Base-by-base conservation (phyloP, 805 yeast species). In the Sungouiozyma ichnusensis region DNA sequence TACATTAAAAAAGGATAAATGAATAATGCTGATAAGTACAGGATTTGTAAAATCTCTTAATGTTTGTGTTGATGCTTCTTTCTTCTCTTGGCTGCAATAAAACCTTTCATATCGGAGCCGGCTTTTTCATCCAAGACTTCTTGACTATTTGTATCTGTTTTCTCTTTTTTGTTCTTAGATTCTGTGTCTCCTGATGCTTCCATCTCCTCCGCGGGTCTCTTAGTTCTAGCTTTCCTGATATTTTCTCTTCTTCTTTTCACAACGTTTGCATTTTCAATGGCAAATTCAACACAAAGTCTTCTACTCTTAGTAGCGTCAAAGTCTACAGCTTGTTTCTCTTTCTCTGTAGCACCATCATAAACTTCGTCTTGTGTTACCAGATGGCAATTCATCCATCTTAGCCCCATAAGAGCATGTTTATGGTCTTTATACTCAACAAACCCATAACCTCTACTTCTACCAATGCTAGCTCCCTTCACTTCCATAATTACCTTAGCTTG, bases 401-500 rank as follows among this genome's bases (percentile, higher is more conserved):
- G 74, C 2, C 94, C 97, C 97, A 87, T 88, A 50, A 92, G 72
- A 1, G 98, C 97, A 48, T 81, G 62, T 63, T 82, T 83, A 63
- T 92, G 98, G 63, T 88, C 95, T 64, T 87, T 79, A 63, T 73
- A 87, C 65, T 92, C 97, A 36, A 92, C 64, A 71, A 92, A 90
- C 48, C 98, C 98, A 56, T 90, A 92, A 46, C 98, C 98, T 69
- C 97, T 81, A 57, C 92, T 80, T 63, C 98, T 75, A 43, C 98
- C 98, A 20, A 72, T 64, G 19, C 81, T 81, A 7, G 90, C 70
- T 6, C 87, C 95, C 60, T 88, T 90, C 36, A 85, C 84, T 65
- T 92, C 98, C 72, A 77, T 83, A 48, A 92, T 83, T 49, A 92
- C 81, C 67, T 92, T 92, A 19, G 97, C 83, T 65, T 92, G 97